Evolutionary conservation across 2,329 filamentous ascomycete genomes (phyloP), one percentile per base, ranked within the genome.

Genomic region (Neonectria coccinea): DNA sequence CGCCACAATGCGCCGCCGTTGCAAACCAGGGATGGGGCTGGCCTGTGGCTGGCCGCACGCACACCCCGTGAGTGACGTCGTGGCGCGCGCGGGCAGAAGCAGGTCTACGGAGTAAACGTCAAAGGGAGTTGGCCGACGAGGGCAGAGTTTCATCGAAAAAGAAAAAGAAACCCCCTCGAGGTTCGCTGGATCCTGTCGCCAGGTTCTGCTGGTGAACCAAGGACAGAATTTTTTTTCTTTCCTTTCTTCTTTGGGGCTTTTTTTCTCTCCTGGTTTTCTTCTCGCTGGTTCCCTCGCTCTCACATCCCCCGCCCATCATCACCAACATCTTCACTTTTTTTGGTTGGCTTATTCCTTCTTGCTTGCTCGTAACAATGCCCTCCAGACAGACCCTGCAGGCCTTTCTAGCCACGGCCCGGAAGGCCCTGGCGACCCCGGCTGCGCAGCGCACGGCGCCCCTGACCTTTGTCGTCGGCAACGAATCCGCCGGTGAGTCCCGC

Each of bases 381-480:
- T 66, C 73, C 1, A 53, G 60, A 45, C 48, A 56, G 33, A 55
- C 60, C n/a, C 53, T 63, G 33, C 55, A 44, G 36, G 44, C 80
- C 18, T 90, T 89, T 69, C 78, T 90, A 5, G 77, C 81, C 5
- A 78, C 79, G 1, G 87, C 87, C 20, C 82, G 82, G 58, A 77
- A 77, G 11, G 82, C 83, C 2, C 74, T 90, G 27, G 71, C 78
- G 2, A 77, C 80, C 5, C 80, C 84, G 2, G 76, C 81, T 1
- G 71, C 80, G 5, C 82, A 85, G 66, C 79, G 83, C 14, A 70
- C 78, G 1, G 76, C 73, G 4, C 86, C 86, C 2, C 70, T 91
- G 58, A 88, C 85, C 2, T 85, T 91, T 71, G 88, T 91, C 4
- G 82, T 91, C 9, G 89, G 89, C 45, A 91, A 91, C 68, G 89